Evolutionary conservation across 1,284 basidiomycete species (phyloP).

Genomic region (Omphalotus olearius): DNA sequence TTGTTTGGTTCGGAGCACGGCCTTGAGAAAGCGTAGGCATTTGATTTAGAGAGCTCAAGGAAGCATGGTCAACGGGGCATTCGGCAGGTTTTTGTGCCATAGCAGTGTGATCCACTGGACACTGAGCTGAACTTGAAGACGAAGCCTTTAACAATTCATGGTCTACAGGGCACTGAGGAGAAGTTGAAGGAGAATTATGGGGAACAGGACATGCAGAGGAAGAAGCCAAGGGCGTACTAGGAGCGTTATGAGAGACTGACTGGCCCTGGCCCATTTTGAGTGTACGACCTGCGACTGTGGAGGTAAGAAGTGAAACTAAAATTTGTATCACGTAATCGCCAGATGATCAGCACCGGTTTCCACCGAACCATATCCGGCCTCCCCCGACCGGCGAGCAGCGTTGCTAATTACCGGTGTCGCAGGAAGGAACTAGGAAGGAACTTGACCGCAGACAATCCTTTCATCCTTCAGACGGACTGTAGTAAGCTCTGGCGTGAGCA

Average conservation of each 20-base stretch:
- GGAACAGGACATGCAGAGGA: background rate
- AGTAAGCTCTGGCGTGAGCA: too few species aligned
- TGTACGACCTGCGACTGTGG: too few species aligned
- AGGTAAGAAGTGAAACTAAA: too few species aligned
- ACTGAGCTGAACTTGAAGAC: slow-evolving; percentile 25
- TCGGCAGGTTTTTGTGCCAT: slow-evolving; percentile 11
- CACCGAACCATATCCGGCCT: too few species aligned
- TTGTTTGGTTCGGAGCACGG: slow-evolving; percentile 53
- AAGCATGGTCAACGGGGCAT: slow-evolving; percentile 48
- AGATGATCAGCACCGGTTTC: too few species aligned
- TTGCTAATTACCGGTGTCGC: too few species aligned
- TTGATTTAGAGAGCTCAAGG: slow-evolving; percentile 82
- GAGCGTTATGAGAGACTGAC: background rate
- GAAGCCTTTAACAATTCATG: slow-evolving; percentile 22
- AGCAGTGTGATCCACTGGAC: slow-evolving; percentile 33
- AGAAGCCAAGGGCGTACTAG: slow-evolving; percentile 5
- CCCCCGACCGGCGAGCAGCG: too few species aligned
- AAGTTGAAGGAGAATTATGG: background rate
- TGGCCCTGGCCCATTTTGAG: background rate
- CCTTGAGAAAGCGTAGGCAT: slow-evolving; percentile 82
- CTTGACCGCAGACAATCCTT: too few species aligned
- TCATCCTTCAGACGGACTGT: too few species aligned
- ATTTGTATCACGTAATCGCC: too few species aligned
- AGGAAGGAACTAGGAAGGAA: too few species aligned
- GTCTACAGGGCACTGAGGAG: slow-evolving; percentile 8